phyloP scores from a whole-genome alignment of 2,329 filamentous ascomycete species.

The Knoxdaviesia capensis region DNA sequence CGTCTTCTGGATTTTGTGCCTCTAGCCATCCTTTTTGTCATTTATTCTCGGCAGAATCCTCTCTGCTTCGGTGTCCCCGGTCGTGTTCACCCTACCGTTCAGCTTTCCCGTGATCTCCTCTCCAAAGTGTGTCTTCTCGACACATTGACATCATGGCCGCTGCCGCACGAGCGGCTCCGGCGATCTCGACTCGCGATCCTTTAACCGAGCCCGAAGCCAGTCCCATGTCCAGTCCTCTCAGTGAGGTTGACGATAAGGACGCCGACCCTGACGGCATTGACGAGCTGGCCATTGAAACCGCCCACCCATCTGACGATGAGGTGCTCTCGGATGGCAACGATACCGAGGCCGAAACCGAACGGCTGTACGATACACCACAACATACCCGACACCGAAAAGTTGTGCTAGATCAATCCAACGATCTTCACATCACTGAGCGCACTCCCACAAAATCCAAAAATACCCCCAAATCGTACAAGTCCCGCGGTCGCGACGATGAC shows the following conservation, averaged over 20 bases:
- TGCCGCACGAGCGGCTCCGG: slow-evolving; percentile 26
- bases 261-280: slow-evolving; percentile 49
- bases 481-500: slow-evolving; percentile 16
- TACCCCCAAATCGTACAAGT: neutral
- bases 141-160: slow-evolving; percentile 24
- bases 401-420: slow-evolving; percentile 33
- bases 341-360: slow-evolving; percentile 85
- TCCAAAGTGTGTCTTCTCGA: neutral
- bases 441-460: slow-evolving; percentile 46
- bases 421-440: slow-evolving; percentile 31
- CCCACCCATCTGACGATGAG: slow-evolving; percentile 11
- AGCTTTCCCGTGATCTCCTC: neutral
- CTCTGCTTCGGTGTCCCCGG: too few species aligned
- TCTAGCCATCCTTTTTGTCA: too few species aligned
- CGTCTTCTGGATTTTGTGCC: too few species aligned
- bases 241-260: slow-evolving; percentile 72
- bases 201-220: slow-evolving; percentile 38
- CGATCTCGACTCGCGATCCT: slow-evolving; percentile 24
- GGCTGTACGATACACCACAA: slow-evolving; percentile 73
- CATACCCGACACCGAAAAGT: slow-evolving; percentile 43
- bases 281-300: slow-evolving; percentile 20
- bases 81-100: too few species aligned
- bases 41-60: too few species aligned
- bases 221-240: slow-evolving; percentile 73
- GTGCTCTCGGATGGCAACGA: slow-evolving; percentile 38